Base-by-base conservation (phyloP, 148 eudicot species). In the Vaccinium darrowii region DNA sequence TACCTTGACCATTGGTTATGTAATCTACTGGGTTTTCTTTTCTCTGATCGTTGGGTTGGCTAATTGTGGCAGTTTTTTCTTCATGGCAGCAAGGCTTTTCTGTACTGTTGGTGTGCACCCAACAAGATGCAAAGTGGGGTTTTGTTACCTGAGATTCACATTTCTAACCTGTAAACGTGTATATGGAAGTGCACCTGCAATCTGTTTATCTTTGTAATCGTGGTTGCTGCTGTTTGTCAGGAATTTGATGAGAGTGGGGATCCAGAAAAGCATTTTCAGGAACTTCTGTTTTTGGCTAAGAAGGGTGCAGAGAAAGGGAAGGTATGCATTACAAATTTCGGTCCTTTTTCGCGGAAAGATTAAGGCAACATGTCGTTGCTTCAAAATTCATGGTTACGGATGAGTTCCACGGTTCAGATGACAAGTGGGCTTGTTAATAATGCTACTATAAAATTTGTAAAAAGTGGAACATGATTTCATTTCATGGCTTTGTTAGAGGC, bases 31-130 rank as follows among this genome's bases (percentile, higher is more conserved):
- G 50, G 82, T 43, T 78, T 21, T 69, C 5, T 84, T 39, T n/a
- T 19, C 21, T 67, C 53, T 56, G 57, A 50, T 82, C 50, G 9
- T 25, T 63, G 85, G 62, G 73, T 63, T 82, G 63, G 72, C 83
- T 86, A 39, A 86, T 78, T 25, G 13, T 65, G 83, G 54, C 75
- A 69, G 25, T 83, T 79, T 82, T 36, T 87, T 90, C 23, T 84
- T 84, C 86, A 43, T 76, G 86, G 89, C 91, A 97, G 99, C 96
- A 67, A 88, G 98, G 87, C 93, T 97, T 77, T 97, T 97, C 88
- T 97, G 98, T 84, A 97, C 99, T 18, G 98, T 97, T 86, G 99
- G 99, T 52, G 99, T 97, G 88, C 99, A 97, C 88, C 99, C 99
- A 12, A 97, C 99, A 85, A 89, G 99, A 94, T 97, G 99, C 88